A percentile compares a stretch with the other conserved stretches of the same genome.
phyloP scores from a whole-genome alignment of 306 rosid genomes.

The Sphenostylis stenocarpa region DNA sequence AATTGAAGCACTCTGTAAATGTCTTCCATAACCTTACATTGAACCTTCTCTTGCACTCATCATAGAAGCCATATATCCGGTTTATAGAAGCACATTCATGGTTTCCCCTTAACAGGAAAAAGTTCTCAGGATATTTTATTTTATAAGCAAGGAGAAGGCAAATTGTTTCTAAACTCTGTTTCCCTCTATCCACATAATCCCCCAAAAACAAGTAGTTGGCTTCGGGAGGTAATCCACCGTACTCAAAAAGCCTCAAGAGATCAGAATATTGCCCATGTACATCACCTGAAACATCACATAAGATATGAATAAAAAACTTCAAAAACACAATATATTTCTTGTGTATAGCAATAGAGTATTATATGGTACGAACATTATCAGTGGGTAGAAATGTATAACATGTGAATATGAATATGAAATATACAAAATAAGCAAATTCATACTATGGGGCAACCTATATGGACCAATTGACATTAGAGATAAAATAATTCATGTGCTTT shows the following conservation, averaged over 20 bases:
- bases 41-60: conserved; percentile 97
- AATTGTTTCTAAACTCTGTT: conserved; percentile 91
- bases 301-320: conserved; percentile 5
- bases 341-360: not conserved
- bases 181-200: conserved; percentile 97
- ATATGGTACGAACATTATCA: not conserved
- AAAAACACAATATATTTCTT: not conserved
- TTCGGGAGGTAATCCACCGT: conserved; percentile 92
- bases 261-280: conserved; percentile 95
- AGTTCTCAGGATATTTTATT: conserved; percentile 83
- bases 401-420: not conserved
- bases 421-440: not conserved
- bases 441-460: not conserved
- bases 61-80: conserved; percentile 93
- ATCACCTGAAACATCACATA: conserved; percentile 63
- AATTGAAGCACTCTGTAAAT: conserved; percentile 89
- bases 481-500: not conserved
- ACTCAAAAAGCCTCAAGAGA: conserved; percentile 92
- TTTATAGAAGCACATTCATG: conserved; percentile 98
- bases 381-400: not conserved
- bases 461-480: not conserved
- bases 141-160: conserved; percentile 95
- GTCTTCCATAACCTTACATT: conserved; percentile 84
- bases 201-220: conserved; percentile 95
- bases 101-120: conserved; percentile 92